Evolutionary conservation across 2,329 filamentous ascomycete genomes (phyloP).

Genomic region (Ascocoryne sarcoides): DNA sequence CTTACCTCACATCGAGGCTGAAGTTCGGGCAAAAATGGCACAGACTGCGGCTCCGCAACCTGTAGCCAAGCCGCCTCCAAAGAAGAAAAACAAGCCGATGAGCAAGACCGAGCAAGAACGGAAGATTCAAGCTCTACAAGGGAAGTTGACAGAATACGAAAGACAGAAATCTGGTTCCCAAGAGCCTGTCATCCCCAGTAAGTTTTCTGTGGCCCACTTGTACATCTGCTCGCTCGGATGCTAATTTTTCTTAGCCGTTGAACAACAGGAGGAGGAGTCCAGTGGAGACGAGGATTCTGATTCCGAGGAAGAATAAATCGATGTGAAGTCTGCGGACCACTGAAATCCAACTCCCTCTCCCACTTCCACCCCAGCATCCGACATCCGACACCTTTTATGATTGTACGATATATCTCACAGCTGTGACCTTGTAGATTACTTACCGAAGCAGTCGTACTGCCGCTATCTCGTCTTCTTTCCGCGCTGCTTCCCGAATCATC

Average conservation of each 20-base stretch:
- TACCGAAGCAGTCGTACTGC: no score
- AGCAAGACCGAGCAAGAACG: slow-evolving; percentile 62
- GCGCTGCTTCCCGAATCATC: no score
- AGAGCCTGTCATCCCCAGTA: slow-evolving; percentile 32
- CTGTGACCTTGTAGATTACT: no score
- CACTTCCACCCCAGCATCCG: no score
- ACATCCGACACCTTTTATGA: background rate
- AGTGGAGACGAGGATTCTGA: slow-evolving; percentile 46
- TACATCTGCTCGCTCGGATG: background rate
- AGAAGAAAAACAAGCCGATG: slow-evolving; percentile 66
- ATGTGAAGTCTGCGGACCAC: no score
- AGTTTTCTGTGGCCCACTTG: slow-evolving; percentile 5
- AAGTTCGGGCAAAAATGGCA: slow-evolving; percentile 14
- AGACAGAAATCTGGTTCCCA: slow-evolving; percentile 27
- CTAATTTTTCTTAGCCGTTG: slow-evolving; percentile 20
- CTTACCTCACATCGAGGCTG: slow-evolving; percentile 38
- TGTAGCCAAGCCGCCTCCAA: slow-evolving; percentile 28
- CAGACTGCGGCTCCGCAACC: slow-evolving; percentile 26
- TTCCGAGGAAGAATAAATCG: slow-evolving; percentile 38
- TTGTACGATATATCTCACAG: background rate
- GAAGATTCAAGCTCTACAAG: slow-evolving; percentile 54
- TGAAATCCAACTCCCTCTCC: no score
- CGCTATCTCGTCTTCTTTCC: no score
- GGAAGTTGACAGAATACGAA: slow-evolving; percentile 43
- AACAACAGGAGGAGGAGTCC: slow-evolving; percentile 33